Conservation (phyloP, 2,329 filamentous ascomycete genomes). For the Colletotrichum falcatum region DNA sequence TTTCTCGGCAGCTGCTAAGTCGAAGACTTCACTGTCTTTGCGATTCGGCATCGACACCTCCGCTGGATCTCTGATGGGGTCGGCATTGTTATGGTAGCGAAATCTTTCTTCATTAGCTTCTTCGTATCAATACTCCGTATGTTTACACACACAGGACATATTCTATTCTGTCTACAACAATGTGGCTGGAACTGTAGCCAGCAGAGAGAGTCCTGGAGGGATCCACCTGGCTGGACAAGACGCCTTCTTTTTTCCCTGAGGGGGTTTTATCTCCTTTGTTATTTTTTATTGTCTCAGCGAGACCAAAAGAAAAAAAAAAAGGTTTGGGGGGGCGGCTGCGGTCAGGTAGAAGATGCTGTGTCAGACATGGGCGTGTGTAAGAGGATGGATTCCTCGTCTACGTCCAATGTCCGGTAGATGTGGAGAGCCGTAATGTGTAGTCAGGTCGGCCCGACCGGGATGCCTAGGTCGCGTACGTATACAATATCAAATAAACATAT, state of each 20-base stretch:
- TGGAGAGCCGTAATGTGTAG: constrained; percentile 15
- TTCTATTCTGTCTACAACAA: constrained; percentile 18
- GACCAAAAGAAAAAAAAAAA: no score
- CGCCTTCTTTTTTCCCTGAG: neutral
- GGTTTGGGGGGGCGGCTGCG: neutral
- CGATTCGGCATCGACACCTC: constrained; percentile 29
- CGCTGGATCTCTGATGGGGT: constrained; percentile 14
- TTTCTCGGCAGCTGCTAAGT: constrained; percentile 35
- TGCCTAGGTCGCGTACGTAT: constrained; percentile 17
- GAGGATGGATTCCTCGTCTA: neutral
- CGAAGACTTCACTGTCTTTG: constrained; percentile 32
- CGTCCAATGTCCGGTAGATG: neutral
- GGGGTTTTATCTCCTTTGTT: no score
- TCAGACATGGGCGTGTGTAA: neutral
- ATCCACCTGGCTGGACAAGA: constrained; percentile 25
- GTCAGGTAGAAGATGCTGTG: neutral
- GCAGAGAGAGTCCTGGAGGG: constrained; percentile 16
- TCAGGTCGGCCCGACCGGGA: neutral
- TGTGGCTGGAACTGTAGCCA: neutral
- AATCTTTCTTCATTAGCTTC: constrained; percentile 1
- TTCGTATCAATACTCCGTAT: no score
- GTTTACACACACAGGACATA: no score
- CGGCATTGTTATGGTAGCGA: constrained; percentile 33
- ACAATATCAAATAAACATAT: constrained; percentile 13
- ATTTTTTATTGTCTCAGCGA: constrained; percentile 1